These are phyloP conservation scores for Fraxinus floribunda DNA, from an alignment of 305 asterid species.

Conservation along the genomic window DNA sequence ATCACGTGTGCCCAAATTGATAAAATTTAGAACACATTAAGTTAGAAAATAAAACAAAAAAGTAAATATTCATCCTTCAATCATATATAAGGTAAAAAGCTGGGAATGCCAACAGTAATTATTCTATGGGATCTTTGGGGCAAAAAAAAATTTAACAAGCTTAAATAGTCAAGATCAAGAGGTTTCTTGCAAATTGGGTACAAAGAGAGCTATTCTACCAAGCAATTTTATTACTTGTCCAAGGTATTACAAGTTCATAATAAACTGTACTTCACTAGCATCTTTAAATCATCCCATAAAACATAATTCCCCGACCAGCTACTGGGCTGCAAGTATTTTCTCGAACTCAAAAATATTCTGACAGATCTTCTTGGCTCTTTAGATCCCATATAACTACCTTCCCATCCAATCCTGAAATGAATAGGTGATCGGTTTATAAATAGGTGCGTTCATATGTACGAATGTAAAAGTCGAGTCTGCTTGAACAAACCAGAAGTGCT, in stretches of 20 bases:
- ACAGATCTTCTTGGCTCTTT: slow-evolving; percentile 62
- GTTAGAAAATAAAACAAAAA: not conserved
- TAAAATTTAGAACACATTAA: not conserved
- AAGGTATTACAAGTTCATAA: not conserved
- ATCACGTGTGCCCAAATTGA: not conserved
- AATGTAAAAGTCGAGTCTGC: not conserved
- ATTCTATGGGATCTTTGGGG: not conserved
- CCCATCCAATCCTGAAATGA: slow-evolving; percentile 73
- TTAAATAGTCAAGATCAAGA: not conserved
- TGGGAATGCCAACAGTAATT: not conserved
- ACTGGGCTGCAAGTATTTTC: not conserved
- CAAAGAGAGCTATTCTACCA: slow-evolving; percentile 4
- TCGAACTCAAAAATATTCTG: slow-evolving; percentile 44
- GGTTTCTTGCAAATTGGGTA: not conserved
- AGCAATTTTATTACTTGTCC: not conserved
- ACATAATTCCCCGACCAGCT: not conserved
- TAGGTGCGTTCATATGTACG: not conserved
- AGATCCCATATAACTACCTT: slow-evolving; percentile 84
- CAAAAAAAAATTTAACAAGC: not conserved
- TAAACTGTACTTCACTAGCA: slow-evolving; percentile 1
- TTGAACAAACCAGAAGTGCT: slow-evolving; percentile 80
- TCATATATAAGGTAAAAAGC: not conserved
- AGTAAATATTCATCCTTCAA: not conserved
- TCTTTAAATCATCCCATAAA: slow-evolving; percentile 2
- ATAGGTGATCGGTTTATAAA: not conserved